These are phyloP conservation scores for Pseudohalonectria lignicola DNA, from an alignment of 2,329 filamentous ascomycete species.

Conservation along the genomic window DNA sequence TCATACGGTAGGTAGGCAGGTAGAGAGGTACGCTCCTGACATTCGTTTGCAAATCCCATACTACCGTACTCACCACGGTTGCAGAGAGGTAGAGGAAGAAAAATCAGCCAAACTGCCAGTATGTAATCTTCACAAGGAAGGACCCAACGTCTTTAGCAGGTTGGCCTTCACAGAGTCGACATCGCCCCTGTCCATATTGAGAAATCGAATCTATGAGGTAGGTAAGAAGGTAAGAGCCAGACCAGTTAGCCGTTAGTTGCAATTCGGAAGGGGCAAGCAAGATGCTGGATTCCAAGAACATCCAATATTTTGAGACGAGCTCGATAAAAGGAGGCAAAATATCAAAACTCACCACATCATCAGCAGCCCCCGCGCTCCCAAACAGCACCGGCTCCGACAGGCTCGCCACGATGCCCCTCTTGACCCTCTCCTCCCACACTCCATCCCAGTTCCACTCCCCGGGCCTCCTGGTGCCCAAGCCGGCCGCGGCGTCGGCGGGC, in stretches of 20 bases:
- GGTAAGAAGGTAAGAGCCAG: neutral
- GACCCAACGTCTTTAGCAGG: conserved; percentile 38
- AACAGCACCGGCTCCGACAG: conserved; percentile 71
- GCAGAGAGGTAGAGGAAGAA: too few species aligned
- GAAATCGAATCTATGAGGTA: conserved; percentile 47
- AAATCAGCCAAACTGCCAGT: too few species aligned
- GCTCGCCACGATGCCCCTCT: conserved; percentile 65
- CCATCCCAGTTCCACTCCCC: conserved; percentile 97
- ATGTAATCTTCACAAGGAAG: conserved; percentile 2
- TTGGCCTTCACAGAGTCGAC: conserved; percentile 48
- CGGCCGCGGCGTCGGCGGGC: conserved; percentile 17
- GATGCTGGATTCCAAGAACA: neutral
- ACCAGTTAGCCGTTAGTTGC: neutral
- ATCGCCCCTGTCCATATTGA: conserved; percentile 49
- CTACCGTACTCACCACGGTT: too few species aligned
- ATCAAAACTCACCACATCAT: conserved; percentile 56
- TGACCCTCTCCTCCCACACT: conserved; percentile 86
- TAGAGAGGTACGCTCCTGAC: too few species aligned
- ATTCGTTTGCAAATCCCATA: too few species aligned
- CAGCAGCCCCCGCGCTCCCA: conserved; percentile 46
- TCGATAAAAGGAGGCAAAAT: conserved; percentile 2
- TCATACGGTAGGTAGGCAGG: too few species aligned
- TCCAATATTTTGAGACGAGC: too few species aligned
- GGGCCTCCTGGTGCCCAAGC: conserved; percentile 38
- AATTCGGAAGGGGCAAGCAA: neutral